Percentiles rank a stretch among this genome's conserved stretches.
Conservation (phyloP, 2,329 filamentous ascomycete species). For the Clonostachys solani region DNA sequence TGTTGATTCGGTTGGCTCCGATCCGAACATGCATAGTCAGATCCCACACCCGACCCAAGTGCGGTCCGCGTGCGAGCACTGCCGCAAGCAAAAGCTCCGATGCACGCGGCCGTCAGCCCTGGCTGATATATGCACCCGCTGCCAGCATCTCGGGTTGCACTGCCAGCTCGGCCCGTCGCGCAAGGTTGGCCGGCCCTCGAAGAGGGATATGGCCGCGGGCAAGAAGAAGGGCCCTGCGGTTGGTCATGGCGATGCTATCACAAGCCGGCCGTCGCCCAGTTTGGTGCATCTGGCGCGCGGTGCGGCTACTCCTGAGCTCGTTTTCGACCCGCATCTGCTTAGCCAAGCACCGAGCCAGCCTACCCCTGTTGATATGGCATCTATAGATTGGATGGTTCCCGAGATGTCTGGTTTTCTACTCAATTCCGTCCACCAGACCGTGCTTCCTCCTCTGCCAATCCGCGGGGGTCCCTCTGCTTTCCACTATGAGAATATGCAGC, state of each 20-base stretch:
- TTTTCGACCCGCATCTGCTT: no score
- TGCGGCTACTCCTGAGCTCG: no score
- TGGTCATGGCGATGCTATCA: slow-evolving; percentile 1
- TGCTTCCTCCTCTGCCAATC: neutral
- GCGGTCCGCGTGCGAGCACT: slow-evolving; percentile 23
- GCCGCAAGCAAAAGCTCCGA: slow-evolving; percentile 22
- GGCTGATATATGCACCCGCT: slow-evolving; percentile 14
- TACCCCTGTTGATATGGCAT: no score
- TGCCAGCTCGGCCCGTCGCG: slow-evolving; percentile 21
- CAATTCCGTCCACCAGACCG: neutral
- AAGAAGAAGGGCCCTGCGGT: no score
- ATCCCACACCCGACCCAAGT: slow-evolving; percentile 20
- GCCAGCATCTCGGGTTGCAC: slow-evolving; percentile 16
- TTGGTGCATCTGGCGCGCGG: no score
- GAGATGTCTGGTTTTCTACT: neutral
- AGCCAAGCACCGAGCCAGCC: no score
- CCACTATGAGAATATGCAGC: neutral
- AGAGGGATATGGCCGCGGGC: slow-evolving; percentile 5
- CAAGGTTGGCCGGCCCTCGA: slow-evolving; percentile 21
- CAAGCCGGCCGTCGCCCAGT: neutral
- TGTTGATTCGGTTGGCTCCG: no score
- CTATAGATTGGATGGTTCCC: neutral
- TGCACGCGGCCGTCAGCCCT: slow-evolving; percentile 12
- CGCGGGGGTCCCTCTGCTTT: neutral
- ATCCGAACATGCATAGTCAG: no score